Base-by-base conservation (phyloP, 225 moss, liverwort and hornwort species). In the Rhytidiadelphus loreus region DNA sequence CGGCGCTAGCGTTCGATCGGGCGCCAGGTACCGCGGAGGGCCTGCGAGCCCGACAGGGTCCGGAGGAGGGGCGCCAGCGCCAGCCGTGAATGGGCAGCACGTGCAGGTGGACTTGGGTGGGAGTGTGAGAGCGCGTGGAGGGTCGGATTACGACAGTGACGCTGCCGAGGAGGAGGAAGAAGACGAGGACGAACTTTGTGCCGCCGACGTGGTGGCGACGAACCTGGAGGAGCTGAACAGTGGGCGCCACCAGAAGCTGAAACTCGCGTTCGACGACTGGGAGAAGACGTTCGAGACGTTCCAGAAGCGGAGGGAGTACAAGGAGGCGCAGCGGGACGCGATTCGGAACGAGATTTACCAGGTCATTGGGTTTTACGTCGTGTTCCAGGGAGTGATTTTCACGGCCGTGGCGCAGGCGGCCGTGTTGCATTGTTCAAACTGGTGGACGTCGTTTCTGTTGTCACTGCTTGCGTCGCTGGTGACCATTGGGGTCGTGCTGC, bases 321-420 rank as follows among this genome's bases (percentile, higher is more conserved):
- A 94, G 89, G 92, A 92, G 64, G 87, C 92, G 62, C 90, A 88
- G 52, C 88, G 92, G 65, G 86, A 91, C 29, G 86, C 89, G 18
- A 87, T 94, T 28, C 91, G 90, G 63, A 94, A 92, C 89, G 94
- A 94, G 91, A 66, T 94, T 28, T 94, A 94, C 55, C 94, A 94
- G 79, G 89, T 94, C 18, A 89, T 94, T 14, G 94, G 94, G 32
- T 94, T 92, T 7, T 94, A 92, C 24, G 80, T 92, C 8, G 92
- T 94, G 15, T 94, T 94, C 11, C 94, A 94, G 87, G 94, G 94
- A 0, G 94, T 94, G 21, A 90, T 94, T 7, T 83, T 90, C 75
- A 94, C 92, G n/a, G 94, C 94, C 29, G 94, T 91, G 55, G 92
- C 94, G 86, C 92, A 94, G 81, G 91, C 94, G 29, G 85, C 88